A percentile compares a stretch with the other conserved stretches of the same genome.
Conservation (phyloP, 352 stramenopile species). For the Phytopythium ostracodes region DNA sequence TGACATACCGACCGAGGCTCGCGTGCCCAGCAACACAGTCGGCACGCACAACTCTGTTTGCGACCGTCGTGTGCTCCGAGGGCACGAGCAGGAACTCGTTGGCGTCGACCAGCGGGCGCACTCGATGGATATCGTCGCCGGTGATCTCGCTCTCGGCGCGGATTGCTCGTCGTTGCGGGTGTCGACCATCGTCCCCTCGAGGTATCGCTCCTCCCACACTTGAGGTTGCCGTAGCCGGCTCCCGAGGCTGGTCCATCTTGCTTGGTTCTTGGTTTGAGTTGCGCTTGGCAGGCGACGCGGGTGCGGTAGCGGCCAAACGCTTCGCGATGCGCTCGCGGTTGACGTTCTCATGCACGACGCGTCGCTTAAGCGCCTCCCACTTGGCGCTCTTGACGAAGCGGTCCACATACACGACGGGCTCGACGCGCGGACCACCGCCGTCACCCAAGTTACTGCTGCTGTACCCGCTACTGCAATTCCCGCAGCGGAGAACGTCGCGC, state of each 20-base stretch:
- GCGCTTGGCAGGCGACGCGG: not conserved
- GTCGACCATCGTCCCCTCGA: not conserved
- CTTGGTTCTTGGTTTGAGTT: not conserved
- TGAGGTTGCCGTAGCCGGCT: not conserved
- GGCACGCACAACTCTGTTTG: slow-evolving; percentile 13
- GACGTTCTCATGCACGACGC: slow-evolving; percentile 36
- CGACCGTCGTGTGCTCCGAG: slow-evolving; percentile 13
- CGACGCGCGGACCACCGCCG: slow-evolving; percentile 13
- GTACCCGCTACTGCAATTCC: slow-evolving; percentile 12
- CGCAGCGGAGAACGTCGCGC: slow-evolving; percentile 46
- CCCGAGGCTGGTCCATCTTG: not conserved
- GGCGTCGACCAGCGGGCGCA: slow-evolving; percentile 29
- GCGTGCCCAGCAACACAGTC: slow-evolving; percentile 8
- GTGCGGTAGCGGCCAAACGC: slow-evolving; percentile 22
- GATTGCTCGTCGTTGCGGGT: not conserved
- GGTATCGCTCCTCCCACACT: not conserved
- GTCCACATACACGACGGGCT: slow-evolving; percentile 64
- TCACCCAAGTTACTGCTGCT: not conserved
- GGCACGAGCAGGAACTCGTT: slow-evolving; percentile 58
- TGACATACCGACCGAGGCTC: slow-evolving; percentile 44
- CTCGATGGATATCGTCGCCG: not conserved
- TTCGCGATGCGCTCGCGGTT: slow-evolving; percentile 49
- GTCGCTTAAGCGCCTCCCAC: slow-evolving; percentile 56
- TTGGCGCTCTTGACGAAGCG: slow-evolving; percentile 67
- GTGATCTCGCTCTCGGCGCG: not conserved